phyloP scores from a whole-genome alignment of 2,329 filamentous ascomycete genomes.

The Salinomyces thailandicus region DNA sequence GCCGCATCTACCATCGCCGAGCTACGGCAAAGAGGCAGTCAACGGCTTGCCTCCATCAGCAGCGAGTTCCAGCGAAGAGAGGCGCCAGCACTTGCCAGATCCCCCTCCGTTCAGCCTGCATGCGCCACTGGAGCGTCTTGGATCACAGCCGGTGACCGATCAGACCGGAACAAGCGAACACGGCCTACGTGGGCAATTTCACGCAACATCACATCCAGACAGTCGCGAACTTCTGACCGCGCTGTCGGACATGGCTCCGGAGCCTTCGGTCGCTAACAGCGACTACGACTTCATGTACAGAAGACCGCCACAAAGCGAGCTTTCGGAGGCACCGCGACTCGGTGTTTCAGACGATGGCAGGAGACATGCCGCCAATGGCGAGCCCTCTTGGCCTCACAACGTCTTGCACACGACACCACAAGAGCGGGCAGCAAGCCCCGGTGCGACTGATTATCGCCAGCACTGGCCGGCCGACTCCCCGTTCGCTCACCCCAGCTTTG shows the following conservation, averaged over 20 bases:
- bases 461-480: background rate
- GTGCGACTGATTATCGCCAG: background rate
- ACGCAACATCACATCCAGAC: no score
- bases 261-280: background rate
- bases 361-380: background rate
- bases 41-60: constrained; percentile 1
- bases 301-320: background rate
- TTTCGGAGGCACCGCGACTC: background rate
- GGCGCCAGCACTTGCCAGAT: background rate
- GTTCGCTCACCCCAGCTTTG: background rate
- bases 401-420: background rate
- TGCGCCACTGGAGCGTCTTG: background rate
- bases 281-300: background rate
- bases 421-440: background rate
- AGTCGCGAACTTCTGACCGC: no score
- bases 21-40: background rate
- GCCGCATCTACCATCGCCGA: background rate
- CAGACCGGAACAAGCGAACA: no score
- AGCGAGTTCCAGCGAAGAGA: background rate
- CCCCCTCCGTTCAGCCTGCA: background rate
- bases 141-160: no score
- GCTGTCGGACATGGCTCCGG: no score
- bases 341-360: background rate
- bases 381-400: background rate
- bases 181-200: no score